Percentiles rank a stretch among this genome's conserved stretches.
Conservation (phyloP, 139 green algal genomes). For the Desmodesmus armatus region DNA sequence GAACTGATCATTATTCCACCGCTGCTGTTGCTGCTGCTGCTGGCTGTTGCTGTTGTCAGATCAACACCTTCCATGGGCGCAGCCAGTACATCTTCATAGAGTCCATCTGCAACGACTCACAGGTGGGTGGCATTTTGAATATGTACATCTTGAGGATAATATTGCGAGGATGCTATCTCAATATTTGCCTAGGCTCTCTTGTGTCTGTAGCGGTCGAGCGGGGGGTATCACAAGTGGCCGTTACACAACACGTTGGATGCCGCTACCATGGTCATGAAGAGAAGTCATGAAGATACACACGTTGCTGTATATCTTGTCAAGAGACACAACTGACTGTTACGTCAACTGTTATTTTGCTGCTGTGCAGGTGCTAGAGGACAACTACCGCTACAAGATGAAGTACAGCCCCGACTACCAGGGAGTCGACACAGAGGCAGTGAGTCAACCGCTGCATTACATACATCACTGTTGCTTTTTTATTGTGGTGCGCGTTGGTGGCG, state of each 20-base stretch:
- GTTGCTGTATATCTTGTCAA: too few relatives aligned
- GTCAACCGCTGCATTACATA: too few relatives aligned
- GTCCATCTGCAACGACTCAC: constrained; percentile 91
- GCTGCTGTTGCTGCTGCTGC: neutral
- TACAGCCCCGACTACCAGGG: constrained; percentile 90
- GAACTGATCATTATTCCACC: neutral
- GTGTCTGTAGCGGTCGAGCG: too few relatives aligned
- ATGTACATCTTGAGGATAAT: neutral
- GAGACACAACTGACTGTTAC: too few relatives aligned
- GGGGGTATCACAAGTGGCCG: too few relatives aligned
- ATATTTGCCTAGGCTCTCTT: neutral
- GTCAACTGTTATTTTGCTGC: neutral
- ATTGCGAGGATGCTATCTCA: neutral
- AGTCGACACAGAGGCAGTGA: constrained; percentile 55
- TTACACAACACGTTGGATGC: too few relatives aligned
- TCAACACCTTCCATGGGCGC: constrained; percentile 77
- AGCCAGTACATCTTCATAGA: constrained; percentile 97
- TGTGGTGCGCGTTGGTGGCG: too few relatives aligned
- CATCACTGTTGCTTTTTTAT: too few relatives aligned
- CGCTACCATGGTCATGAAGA: too few relatives aligned
- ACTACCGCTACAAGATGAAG: constrained; percentile 91
- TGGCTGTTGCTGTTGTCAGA: constrained; percentile 49
- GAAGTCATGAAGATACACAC: too few relatives aligned
- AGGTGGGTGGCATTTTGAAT: neutral
- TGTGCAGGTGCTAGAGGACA: constrained; percentile 83